These are phyloP conservation scores for Rhizoclosmatium sp. DNA, from an alignment of 192 early-diverging fungal genomes.

Conservation along the genomic window DNA sequence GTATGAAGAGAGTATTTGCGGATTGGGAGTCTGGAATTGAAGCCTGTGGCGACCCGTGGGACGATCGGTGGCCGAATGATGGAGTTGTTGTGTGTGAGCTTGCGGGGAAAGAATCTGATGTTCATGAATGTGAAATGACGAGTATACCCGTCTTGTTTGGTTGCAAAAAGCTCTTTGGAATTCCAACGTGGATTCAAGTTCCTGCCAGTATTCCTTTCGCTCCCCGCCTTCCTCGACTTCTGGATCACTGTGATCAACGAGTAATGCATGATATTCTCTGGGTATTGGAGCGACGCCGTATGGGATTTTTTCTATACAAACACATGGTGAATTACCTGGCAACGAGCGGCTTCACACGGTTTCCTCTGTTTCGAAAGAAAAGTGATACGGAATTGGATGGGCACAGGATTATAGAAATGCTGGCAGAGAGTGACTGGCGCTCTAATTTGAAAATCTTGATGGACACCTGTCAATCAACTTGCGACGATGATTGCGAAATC, in stretches of 20 bases:
- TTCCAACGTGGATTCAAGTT: background rate
- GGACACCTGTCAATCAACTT: no score
- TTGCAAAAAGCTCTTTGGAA: background rate
- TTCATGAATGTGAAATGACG: background rate
- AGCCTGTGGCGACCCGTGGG: background rate
- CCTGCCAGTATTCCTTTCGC: background rate
- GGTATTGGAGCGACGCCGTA: no score
- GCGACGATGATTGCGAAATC: no score
- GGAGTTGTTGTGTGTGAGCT: background rate
- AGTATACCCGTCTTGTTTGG: background rate
- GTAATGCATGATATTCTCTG: background rate
- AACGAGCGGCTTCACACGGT: background rate
- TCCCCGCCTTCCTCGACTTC: background rate
- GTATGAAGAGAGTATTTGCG: background rate
- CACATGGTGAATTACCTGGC: background rate
- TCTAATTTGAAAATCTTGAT: no score
- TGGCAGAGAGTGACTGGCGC: no score
- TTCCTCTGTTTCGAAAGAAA: background rate
- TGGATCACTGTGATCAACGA: background rate
- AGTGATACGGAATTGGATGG: background rate
- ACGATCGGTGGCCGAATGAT: background rate
- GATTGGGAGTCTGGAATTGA: conserved; percentile 12
- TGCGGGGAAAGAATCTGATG: background rate
- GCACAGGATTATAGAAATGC: no score
- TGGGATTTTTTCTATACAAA: background rate